Base-by-base conservation (phyloP, 2,329 filamentous ascomycete species). In the Cladosporium phlei region DNA sequence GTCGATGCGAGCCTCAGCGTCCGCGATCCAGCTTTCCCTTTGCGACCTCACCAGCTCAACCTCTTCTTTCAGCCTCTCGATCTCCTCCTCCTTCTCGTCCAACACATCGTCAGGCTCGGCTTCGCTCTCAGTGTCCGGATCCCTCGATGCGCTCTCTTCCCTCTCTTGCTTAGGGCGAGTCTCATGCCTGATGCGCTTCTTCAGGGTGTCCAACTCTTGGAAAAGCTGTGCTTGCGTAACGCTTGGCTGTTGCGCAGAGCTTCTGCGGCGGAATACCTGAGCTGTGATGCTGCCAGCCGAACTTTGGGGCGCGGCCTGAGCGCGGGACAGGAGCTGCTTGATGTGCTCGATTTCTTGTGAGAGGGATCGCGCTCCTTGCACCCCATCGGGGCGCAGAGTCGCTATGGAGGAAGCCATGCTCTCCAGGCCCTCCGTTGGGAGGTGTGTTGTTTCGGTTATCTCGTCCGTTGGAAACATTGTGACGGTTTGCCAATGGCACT, bases 1-100 rank as follows among this genome's bases (percentile, higher is more conserved):
- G 48, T 67, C 64, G 11, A 66, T 58, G n/a, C 59, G 53, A 17
- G 45, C 48, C 49, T 66, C 64, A 6, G 64, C 64, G 19, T 52
- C 53, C 47, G 62, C 62, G n/a, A 66, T 35, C 55, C 61, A 59
- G 48, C 59, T 55, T 48, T 59, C 54, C 46, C 57, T 52, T 38
- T 53, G 52, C 43, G 56, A 55, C 45, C 53, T 55, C 34, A 53
- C 56, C 32, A 55, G 48, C 45, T 40, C 48, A 24, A 61, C 43
- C 50, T 59, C 55, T 32, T 60, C 55, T 20, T 56, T 51, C 16
- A 59, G 47, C 22, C 49, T 53, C 39, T 60, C 56, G 22, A 65
- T 34, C 51, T 63, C 60, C 38, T 60, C 62, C 25, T 63, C 60
- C 21, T 55, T 48, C 48, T 61, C 58, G 33, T 63, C 59, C 5